phyloP scores from a whole-genome alignment of 139 green algal species.

The Coccomyxa sp. region DNA sequence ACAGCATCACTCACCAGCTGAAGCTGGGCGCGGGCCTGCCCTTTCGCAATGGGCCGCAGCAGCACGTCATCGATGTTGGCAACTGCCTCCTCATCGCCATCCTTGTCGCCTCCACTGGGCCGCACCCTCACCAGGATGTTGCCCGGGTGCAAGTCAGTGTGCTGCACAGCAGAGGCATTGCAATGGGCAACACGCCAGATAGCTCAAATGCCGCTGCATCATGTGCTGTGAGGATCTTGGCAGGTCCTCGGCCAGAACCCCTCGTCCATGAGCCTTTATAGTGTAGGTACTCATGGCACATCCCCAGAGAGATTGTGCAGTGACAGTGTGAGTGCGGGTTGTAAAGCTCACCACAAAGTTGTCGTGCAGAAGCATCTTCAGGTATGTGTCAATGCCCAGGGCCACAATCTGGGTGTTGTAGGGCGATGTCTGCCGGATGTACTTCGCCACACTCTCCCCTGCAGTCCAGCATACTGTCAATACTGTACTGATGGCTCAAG shows the following conservation, averaged over 20 bases:
- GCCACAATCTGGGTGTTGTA: constrained; percentile 72
- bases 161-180: no score
- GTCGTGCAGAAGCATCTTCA: constrained; percentile 89
- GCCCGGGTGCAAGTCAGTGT: constrained; percentile 87
- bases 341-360: constrained; percentile 72
- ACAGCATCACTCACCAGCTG: constrained; percentile 8
- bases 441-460: constrained; percentile 56
- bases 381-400: constrained; percentile 78
- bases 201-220: neutral
- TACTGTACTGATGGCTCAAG: no score
- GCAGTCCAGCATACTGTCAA: neutral
- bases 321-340: constrained; percentile 25
- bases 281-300: neutral
- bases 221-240: neutral
- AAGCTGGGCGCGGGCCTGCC: neutral
- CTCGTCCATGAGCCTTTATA: no score
- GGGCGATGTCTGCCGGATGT: constrained; percentile 42
- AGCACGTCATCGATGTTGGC: neutral
- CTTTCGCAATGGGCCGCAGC: neutral
- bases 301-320: neutral
- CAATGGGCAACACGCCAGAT: no score
- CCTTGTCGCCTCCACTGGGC: neutral
- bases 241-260: no score
- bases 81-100: neutral
- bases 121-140: constrained; percentile 85